phyloP scores from a whole-genome alignment of 2,329 filamentous ascomycete species.

The Neonectria coccinea region DNA sequence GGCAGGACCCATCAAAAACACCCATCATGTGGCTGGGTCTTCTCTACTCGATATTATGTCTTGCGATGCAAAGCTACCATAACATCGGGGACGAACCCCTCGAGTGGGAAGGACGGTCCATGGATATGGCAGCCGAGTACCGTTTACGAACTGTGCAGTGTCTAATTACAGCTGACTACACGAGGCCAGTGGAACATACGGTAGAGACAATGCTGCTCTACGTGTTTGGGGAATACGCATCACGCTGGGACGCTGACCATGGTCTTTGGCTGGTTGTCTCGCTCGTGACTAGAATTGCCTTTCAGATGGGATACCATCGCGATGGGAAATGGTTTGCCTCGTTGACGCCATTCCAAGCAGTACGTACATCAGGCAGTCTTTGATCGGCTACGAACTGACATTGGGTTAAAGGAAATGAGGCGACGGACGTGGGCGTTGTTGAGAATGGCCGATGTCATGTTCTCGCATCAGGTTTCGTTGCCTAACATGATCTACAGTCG shows the following conservation, averaged over 20 bases:
- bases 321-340: constrained; percentile 80
- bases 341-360: constrained; percentile 77
- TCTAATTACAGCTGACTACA: constrained; percentile 80
- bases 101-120: constrained; percentile 76
- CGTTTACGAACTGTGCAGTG: constrained; percentile 81
- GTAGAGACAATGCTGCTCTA: constrained; percentile 82
- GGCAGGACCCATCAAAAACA: constrained; percentile 78
- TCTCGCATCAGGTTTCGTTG: constrained; percentile 77
- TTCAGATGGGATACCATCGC: constrained; percentile 82
- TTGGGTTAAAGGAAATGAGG: constrained; percentile 71
- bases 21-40: constrained; percentile 83
- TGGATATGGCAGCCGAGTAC: constrained; percentile 73
- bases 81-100: constrained; percentile 83
- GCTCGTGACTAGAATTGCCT: constrained; percentile 66
- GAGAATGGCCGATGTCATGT: constrained; percentile 78
- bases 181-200: constrained; percentile 77
- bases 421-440: constrained; percentile 76
- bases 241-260: constrained; percentile 78
- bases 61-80: constrained; percentile 82
- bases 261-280: constrained; percentile 71
- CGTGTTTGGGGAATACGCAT: constrained; percentile 78
- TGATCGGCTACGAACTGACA: constrained; percentile 17
- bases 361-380: constrained; percentile 50
- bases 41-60: constrained; percentile 79
- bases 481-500: constrained; percentile 77